Evolutionary conservation across 2,329 filamentous ascomycete genomes (phyloP).

Genomic region (Xylaria hypoxylon): DNA sequence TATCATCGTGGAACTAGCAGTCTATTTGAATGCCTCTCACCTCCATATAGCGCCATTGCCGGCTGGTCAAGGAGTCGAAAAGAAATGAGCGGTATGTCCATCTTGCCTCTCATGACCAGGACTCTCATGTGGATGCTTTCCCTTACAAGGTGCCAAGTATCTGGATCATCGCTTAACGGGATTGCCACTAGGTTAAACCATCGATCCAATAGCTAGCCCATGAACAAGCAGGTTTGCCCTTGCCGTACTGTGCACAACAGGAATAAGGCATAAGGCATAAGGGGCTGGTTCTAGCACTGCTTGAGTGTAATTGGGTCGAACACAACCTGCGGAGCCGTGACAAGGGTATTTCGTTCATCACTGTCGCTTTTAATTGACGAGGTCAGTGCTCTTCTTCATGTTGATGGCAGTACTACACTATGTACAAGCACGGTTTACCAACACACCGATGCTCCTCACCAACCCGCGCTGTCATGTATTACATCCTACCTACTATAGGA

Average conservation of each 20-base stretch:
- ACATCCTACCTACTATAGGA: background rate
- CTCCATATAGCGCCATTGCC: slow-evolving; percentile 32
- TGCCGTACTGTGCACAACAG: slow-evolving; percentile 2
- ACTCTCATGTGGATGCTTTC: slow-evolving; percentile 10
- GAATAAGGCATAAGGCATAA: background rate
- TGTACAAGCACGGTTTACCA: background rate
- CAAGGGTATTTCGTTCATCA: slow-evolving; percentile 6
- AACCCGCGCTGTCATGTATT: background rate
- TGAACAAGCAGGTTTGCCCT: background rate
- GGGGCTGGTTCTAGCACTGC: background rate
- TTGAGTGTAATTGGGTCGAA: background rate
- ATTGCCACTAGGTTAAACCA: background rate
- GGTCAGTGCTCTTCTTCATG: background rate
- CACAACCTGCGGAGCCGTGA: slow-evolving; percentile 9
- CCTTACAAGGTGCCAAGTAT: slow-evolving; percentile 35
- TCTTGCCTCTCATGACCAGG: slow-evolving; percentile 35
- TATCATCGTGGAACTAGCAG: slow-evolving; percentile 36
- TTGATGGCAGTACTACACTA: background rate
- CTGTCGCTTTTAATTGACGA: background rate
- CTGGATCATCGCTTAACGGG: slow-evolving; percentile 39
- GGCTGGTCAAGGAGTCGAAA: slow-evolving; percentile 20
- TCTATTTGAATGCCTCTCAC: slow-evolving; percentile 45
- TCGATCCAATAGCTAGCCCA: slow-evolving; percentile 25
- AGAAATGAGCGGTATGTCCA: slow-evolving; percentile 36
- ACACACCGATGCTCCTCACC: background rate